Base-by-base conservation (phyloP, 139 green algal genomes). In the Picochlorum costavermella region DNA sequence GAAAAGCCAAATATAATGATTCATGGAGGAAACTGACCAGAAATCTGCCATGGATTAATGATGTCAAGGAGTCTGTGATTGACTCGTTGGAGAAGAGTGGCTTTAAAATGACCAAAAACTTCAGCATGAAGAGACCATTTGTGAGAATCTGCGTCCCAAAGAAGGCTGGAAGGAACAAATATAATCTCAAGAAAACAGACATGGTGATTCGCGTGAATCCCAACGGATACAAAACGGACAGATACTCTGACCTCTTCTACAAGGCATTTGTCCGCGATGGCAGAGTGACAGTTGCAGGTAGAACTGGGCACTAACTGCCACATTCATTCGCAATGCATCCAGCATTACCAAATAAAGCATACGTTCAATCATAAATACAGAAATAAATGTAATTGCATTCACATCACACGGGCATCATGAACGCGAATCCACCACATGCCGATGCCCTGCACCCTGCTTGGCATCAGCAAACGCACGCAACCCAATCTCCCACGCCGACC, bases 391-490 rank as follows among this genome's bases (percentile, higher is more conserved):
- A 3, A 40, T 40, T 40, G 33, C 33, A 40, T 40, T 40, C 20
- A 23, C 20, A 23, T 23, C 20, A 23, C 20, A 23, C 20, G 20
- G 20, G 20, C 20, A 23, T 23, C 20, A 23, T 23, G 20, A 23
- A 23, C 20, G 20, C 20, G 20, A 23, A 23, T 40, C 33, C 33
- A 40, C 0, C 33, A 40, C 33, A 40, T 40, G 33, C 11, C 33
- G 8, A 40, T 2, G 6, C 11, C 8, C 33, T 40, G 6, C 33
- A 40, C 33, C 33, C 33, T 40, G 33, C 33, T 40, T 40, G 33
- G 33, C 33, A 10, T 55, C n/a, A n/a, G 56, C 58, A 64, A 56
- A 55, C 26, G 60, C 36, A 43, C 57, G 33, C 33, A 66, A 23
- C 5, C 60, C 60, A 23, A 49, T 23, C n/a, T 37, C 37, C 60